phyloP scores from a whole-genome alignment of 2,329 filamentous ascomycete species.

The Aureobasidium melanogenum region DNA sequence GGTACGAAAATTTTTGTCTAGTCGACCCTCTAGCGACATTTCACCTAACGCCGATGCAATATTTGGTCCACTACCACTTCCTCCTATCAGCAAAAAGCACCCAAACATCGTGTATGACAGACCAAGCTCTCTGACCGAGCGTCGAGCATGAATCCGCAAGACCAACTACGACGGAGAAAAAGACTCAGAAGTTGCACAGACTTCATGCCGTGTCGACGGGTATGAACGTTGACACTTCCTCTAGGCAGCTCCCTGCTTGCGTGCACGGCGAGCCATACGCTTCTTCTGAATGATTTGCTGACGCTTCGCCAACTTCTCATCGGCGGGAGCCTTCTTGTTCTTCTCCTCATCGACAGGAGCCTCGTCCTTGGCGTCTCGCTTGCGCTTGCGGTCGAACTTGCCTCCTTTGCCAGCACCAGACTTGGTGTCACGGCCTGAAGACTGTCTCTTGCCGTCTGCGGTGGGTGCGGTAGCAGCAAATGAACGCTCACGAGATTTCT shows the following conservation, averaged over 20 bases:
- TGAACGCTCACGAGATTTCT: constrained; percentile 38
- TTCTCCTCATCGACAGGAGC: constrained; percentile 13
- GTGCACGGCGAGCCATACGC: constrained; percentile 56
- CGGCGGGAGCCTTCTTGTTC: constrained; percentile 30
- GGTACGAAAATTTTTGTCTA: neutral
- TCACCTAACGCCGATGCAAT: neutral
- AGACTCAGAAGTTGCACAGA: neutral
- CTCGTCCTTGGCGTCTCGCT: constrained; percentile 25
- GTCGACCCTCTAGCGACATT: neutral
- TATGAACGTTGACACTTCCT: neutral
- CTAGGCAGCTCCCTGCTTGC: constrained; percentile 27
- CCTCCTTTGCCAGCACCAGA: constrained; percentile 15
- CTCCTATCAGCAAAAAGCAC: neutral
- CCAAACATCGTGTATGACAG: neutral
- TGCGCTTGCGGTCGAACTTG: constrained; percentile 29
- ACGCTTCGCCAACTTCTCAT: constrained; percentile 50
- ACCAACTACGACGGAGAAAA: neutral
- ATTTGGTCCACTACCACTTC: neutral
- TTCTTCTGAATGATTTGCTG: constrained; percentile 82
- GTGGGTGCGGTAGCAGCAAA: constrained; percentile 8
- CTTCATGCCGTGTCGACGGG: constrained; percentile 2
- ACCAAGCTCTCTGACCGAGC: neutral
- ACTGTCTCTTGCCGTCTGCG: neutral
- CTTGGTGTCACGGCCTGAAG: constrained; percentile 7
- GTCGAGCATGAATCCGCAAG: neutral